Percentiles rank a stretch among this genome's conserved stretches.
Evolutionary conservation across 345 rosid genomes (phyloP).

Genomic region (Raphanus sativus): DNA sequence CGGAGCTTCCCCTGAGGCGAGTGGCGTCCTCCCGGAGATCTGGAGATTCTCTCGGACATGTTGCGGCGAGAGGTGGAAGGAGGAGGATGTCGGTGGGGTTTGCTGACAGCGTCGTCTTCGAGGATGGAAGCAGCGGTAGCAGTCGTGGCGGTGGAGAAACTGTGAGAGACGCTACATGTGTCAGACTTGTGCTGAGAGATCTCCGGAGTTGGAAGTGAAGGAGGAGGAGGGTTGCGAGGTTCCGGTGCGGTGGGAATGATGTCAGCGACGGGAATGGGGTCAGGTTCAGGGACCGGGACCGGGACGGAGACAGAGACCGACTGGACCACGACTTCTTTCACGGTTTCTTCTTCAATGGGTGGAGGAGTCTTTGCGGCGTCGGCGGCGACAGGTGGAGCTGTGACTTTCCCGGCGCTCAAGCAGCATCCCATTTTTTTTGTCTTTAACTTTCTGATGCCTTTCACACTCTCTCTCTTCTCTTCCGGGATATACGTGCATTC

Average conservation of each 20-base stretch:
- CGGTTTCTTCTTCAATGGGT: conserved; percentile 63
- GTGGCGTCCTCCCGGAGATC: conserved; percentile 35
- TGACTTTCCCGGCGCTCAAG: conserved; percentile 43
- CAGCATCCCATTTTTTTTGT: conserved; percentile 59
- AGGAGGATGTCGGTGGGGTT: conserved; percentile 34
- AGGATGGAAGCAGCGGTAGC: conserved; percentile 47
- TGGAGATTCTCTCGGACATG: conserved; percentile 38
- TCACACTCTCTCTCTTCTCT: not conserved
- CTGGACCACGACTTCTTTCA: conserved; percentile 62
- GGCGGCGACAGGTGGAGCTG: conserved; percentile 9
- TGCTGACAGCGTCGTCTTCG: conserved; percentile 66
- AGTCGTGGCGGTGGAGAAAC: conserved; percentile 52
- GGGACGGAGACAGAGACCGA: conserved; percentile 46
- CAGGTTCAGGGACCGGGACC: conserved; percentile 17
- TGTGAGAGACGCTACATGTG: conserved; percentile 55
- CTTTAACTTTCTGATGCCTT: not conserved
- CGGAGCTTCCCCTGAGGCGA: conserved; percentile 34
- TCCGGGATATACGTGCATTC: conserved; percentile 4
- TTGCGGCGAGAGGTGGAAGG: conserved; percentile 46
- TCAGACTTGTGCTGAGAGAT: conserved; percentile 51
- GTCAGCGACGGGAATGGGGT: conserved; percentile 13
- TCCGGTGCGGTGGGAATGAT: conserved; percentile 8
- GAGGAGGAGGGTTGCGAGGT: conserved; percentile 21
- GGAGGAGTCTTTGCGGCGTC: conserved; percentile 26
- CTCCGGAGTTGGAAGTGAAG: conserved; percentile 39